A percentile compares a stretch with the other conserved stretches of the same genome.
phyloP scores from a whole-genome alignment of 371 early-diverging fungal genomes.

The Chytridium lagenaria region DNA sequence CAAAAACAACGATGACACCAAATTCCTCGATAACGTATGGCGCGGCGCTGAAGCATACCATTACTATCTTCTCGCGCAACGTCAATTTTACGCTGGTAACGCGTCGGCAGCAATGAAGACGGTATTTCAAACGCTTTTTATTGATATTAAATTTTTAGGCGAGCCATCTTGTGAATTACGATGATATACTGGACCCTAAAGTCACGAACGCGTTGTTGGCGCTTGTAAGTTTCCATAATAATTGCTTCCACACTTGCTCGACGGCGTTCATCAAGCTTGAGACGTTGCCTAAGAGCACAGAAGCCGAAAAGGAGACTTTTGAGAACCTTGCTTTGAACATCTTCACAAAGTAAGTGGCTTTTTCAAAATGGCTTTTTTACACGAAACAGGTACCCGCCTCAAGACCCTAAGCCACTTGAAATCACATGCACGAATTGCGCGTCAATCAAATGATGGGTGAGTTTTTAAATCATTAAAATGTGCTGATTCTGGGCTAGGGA shows the following conservation, averaged over 20 bases:
- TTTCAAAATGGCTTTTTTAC: not conserved
- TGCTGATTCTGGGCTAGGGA: conserved; percentile 42
- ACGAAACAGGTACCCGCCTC: conserved; percentile 47
- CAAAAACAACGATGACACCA: conserved; percentile 39
- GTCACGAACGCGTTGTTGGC: conserved; percentile 53
- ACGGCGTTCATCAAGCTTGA: conserved; percentile 59
- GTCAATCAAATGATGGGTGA: conserved; percentile 47
- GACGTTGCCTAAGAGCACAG: conserved; percentile 32
- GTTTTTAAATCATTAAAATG: not conserved
- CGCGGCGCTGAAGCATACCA: conserved; percentile 64
- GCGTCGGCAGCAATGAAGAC: conserved; percentile 51
- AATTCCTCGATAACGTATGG: conserved; percentile 59
- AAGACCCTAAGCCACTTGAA: conserved; percentile 47
- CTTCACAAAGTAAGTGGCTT: conserved; percentile 51
- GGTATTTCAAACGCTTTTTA: conserved; percentile 33
- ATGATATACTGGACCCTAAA: conserved; percentile 54
- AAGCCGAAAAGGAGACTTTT: conserved; percentile 41
- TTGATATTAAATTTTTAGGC: conserved; percentile 40
- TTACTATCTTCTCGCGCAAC: conserved; percentile 58
- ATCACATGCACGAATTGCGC: conserved; percentile 57
- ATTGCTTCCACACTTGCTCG: conserved; percentile 54
- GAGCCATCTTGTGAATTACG: conserved; percentile 51
- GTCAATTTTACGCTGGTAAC: conserved; percentile 59
- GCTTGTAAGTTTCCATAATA: conserved; percentile 49
- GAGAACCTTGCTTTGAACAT: conserved; percentile 56